Evolutionary conservation across 1,284 basidiomycete genomes (phyloP), one percentile per base, ranked within the genome.

Genomic region (Rhodofomes roseus): DNA sequence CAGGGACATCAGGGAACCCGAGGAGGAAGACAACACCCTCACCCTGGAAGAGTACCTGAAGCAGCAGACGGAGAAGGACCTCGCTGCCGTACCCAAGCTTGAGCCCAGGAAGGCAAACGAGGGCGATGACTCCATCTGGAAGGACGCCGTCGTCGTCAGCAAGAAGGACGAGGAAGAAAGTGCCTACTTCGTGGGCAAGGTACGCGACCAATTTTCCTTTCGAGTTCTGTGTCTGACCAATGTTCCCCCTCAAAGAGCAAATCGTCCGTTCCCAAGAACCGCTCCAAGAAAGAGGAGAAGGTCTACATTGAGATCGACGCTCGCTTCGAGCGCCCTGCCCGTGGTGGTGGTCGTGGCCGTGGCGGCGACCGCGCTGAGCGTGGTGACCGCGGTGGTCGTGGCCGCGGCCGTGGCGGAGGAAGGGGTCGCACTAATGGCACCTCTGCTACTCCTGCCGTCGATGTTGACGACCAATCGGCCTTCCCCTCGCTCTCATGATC

Each of bases 11-110:
- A 76, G 76, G 66, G 89, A 83, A 68, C 74, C 73, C 25, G 95
- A 97, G 74, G 93, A 96, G 74, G 93, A 95, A 75, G 95, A 97
- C 79, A 93, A 95, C 77, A 96, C 93, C 46, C 81, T 94, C 67
- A 93, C 92, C 43, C 80, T 92, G 66, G 92, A 93, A 56, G 86
- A 95, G 74, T 95, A 93, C 76, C 79, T 89, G 62, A 86, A 89
- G 63, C 83, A 90, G 76, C 79, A 89, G 76, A 86, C 83, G 69
- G 83, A 86, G 62, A 54, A 58, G 65, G 81, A 83, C 2, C 63
- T 62, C n/a, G 65, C 76, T 25, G 67, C 75, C 63, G 72, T 90
- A 43, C 87, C 90, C 67, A 90, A 92, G 74, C 79, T 91, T 62
- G 90, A 92, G 71, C 73, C 76, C 44, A 85, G 91, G 69, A 82